Evolutionary conservation across 1,284 basidiomycete species (phyloP).

Genomic region (Puccinia triticina): DNA sequence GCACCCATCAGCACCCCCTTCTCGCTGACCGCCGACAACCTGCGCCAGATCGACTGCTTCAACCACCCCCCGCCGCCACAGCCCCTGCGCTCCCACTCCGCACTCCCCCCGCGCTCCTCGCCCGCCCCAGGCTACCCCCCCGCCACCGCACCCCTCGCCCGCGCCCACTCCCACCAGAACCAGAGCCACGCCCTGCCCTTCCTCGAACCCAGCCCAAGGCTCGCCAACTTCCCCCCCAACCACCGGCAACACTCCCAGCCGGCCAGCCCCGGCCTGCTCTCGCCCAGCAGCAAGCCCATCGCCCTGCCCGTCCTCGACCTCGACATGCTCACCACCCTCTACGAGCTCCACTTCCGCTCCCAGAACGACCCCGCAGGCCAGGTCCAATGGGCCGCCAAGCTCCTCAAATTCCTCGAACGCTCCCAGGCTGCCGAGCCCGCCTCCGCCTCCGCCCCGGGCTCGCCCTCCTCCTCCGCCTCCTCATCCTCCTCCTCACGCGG

Average conservation of each 20-base stretch:
- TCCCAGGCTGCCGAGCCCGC: slow-evolving; percentile 61
- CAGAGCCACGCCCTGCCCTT: neutral
- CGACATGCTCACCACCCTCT: slow-evolving; percentile 53
- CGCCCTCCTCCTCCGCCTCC: slow-evolving; percentile 63
- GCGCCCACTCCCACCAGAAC: slow-evolving; percentile 15
- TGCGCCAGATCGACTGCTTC: neutral
- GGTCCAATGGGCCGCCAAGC: slow-evolving; percentile 76
- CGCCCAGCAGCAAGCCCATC: slow-evolving; percentile 10
- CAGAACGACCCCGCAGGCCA: slow-evolving; percentile 64
- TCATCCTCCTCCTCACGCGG: slow-evolving; percentile 56
- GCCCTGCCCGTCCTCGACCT: slow-evolving; percentile 56
- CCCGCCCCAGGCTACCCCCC: neutral
- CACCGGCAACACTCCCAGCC: neutral
- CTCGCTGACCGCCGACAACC: neutral
- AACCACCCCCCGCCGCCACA: neutral
- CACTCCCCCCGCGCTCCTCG: neutral
- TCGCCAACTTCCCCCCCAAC: slow-evolving; percentile 6
- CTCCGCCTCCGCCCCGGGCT: slow-evolving; percentile 63
- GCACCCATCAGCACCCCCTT: neutral
- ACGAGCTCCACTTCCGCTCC: slow-evolving; percentile 53
- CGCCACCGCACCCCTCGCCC: neutral
- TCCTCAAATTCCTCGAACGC: slow-evolving; percentile 76
- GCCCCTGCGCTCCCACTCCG: neutral
- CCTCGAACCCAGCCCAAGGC: slow-evolving; percentile 11
- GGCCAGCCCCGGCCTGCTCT: neutral